Conservation (phyloP, 129 eudicot genomes). For the Deinandra increscens region DNA sequence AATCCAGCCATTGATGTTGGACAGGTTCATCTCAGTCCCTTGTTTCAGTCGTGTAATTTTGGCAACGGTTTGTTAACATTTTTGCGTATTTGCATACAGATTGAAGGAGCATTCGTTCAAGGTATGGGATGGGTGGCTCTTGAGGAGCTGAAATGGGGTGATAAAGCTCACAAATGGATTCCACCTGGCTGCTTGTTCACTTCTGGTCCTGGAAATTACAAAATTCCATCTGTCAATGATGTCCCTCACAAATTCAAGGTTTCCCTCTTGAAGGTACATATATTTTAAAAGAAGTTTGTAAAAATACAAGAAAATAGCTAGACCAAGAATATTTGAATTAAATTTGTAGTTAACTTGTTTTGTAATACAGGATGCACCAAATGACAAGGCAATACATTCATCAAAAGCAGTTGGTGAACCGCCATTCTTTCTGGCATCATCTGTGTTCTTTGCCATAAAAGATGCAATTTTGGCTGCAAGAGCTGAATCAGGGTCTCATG, state of each 20-base stretch:
- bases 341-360: constrained; percentile 1
- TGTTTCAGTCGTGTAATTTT: background rate
- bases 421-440: constrained; percentile 88
- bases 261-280: constrained; percentile 86
- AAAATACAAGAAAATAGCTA: background rate
- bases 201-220: constrained; percentile 87
- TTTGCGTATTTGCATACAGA: constrained; percentile 37
- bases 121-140: constrained; percentile 97
- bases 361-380: constrained; percentile 73
- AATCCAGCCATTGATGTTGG: constrained; percentile 99
- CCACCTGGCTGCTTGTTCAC: constrained; percentile 77
- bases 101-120: constrained; percentile 97
- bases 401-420: constrained; percentile 99
- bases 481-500: constrained; percentile 57
- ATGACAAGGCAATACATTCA: constrained; percentile 83
- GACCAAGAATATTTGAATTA: background rate
- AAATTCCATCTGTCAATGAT: constrained; percentile 92
- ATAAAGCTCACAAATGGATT: constrained; percentile 88
- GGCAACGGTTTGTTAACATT: background rate
- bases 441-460: constrained; percentile 85
- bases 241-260: constrained; percentile 78
- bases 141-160: constrained; percentile 99
- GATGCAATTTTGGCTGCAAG: constrained; percentile 85
- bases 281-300: background rate
- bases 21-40: constrained; percentile 52